Base-by-base conservation (phyloP, 2,329 filamentous ascomycete genomes). In the Lachnellula occidentalis region DNA sequence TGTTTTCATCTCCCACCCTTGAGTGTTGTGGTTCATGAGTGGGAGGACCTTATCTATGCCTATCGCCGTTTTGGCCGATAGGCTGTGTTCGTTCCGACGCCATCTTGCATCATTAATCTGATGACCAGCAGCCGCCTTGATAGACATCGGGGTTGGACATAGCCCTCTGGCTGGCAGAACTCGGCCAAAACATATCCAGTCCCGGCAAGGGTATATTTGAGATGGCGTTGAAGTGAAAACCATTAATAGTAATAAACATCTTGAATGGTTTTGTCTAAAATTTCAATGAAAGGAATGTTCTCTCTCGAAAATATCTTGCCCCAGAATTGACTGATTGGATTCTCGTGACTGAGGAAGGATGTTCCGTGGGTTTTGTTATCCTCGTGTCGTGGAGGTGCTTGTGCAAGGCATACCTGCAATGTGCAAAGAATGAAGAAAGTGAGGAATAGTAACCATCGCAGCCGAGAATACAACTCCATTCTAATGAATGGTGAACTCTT, bases 231-330 rank as follows among this genome's bases (percentile, higher is more conserved):
- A 51, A 73, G 66, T 5, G 73, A 68, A 11, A 69, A 70, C 64
- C 71, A 72, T 39, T 74, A 70, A 57, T 76, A 76, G 58, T 76
- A 76, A 57, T 75, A 76, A 17, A 76, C 73, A 54, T 74, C 71
- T 57, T 75, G 69, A 49, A 76, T 69, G 19, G 70, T 61, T 45
- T 67, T 36, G 55, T 74, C 69, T 15, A 73, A 73, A 17, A 74
- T 67, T 36, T 76, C 72, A n/a, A 76, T 69, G 45, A 70, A 72
- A 5, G 74, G 73, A 34, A 76, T 73, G 53, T 75, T 75, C 51
- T 71, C 59, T 27, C 67, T 59, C 46, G 67, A 68, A 64, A 67
- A 71, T 3, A 54, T 56, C 8, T 55, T 52, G 39, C 64, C 59
- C 41, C 59, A 63, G 2, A 65, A 57, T 5, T 45, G 36, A 14